phyloP scores from a whole-genome alignment of 2,329 filamentous ascomycete species.

The Phialophora tarda region DNA sequence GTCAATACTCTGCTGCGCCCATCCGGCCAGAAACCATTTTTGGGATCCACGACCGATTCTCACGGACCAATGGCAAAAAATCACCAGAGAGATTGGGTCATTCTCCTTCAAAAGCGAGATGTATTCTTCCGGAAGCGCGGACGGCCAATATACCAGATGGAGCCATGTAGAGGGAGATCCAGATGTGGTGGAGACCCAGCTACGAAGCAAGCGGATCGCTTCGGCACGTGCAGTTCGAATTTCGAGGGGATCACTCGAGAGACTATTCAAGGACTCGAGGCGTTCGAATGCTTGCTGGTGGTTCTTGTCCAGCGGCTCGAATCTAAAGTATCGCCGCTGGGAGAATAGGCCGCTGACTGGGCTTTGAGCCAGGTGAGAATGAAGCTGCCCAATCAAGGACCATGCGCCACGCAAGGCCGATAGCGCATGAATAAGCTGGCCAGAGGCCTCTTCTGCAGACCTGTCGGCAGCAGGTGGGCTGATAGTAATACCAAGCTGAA shows the following conservation, averaged over 20 bases:
- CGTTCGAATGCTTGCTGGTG: conserved; percentile 10
- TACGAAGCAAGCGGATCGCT: conserved; percentile 3
- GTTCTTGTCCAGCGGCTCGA: not conserved
- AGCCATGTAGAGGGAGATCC: conserved; percentile 9
- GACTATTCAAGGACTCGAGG: conserved; percentile 9
- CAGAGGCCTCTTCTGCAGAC: not conserved
- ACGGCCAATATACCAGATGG: conserved; percentile 10
- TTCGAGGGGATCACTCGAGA: conserved; percentile 3
- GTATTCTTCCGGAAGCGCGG: conserved; percentile 8
- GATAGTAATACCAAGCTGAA: conserved; percentile 4
- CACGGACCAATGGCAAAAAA: conserved; percentile 9
- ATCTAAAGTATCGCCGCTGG: not conserved
- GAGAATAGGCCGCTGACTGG: conserved; percentile 5
- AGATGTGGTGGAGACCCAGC: conserved; percentile 6
- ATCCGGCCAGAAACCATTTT: conserved; percentile 15
- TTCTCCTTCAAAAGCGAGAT: conserved; percentile 13
- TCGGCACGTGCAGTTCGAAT: not conserved
- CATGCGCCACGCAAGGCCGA: conserved; percentile 12
- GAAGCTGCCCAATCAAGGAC: conserved; percentile 13
- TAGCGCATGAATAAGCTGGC: conserved; percentile 2
- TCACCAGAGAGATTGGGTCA: conserved; percentile 12
- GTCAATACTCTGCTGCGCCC: conserved; percentile 5
- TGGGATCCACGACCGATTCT: not conserved
- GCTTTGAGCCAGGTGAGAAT: conserved; percentile 10
- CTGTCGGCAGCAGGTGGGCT: not conserved